A percentile compares a stretch with the other conserved stretches of the same genome.
Evolutionary conservation across 495 filamentous ascomycete genomes (phyloP).

Genomic region (Aspergillus homomorphus): DNA sequence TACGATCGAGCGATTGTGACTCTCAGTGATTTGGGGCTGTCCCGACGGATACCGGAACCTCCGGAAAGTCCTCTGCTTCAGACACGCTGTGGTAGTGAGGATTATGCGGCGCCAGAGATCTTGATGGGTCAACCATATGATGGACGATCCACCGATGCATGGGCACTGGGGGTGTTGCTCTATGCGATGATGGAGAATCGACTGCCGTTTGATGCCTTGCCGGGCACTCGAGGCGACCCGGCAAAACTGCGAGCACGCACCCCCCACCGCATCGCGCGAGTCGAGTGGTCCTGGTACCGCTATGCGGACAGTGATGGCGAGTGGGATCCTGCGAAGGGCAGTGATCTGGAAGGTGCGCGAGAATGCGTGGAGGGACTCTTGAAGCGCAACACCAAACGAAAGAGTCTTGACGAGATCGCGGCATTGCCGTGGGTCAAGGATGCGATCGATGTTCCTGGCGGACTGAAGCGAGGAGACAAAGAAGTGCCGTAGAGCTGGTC

Average conservation of each 20-base stretch:
- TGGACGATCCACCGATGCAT: slow-evolving; percentile 87
- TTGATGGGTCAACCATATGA: slow-evolving; percentile 95
- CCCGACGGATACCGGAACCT: slow-evolving; percentile 70
- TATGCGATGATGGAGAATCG: slow-evolving; percentile 92
- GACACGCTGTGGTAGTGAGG: slow-evolving; percentile 90
- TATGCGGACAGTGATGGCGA: slow-evolving; percentile 75
- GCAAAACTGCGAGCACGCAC: slow-evolving; percentile 69
- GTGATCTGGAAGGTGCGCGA: slow-evolving; percentile 68
- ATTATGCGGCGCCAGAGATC: slow-evolving; percentile 95
- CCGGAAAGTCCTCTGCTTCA: slow-evolving; percentile 70
- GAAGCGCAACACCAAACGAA: slow-evolving; percentile 72
- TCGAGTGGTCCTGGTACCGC: slow-evolving; percentile 90
- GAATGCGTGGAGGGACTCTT: slow-evolving; percentile 77
- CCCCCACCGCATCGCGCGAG: slow-evolving; percentile 87
- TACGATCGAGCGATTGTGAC: slow-evolving; percentile 81
- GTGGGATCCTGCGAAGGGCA: slow-evolving; percentile 57
- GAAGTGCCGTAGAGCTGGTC: slow-evolving; percentile 51
- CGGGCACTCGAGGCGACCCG: slow-evolving; percentile 67
- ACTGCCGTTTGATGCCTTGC: slow-evolving; percentile 85
- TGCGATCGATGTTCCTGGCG: slow-evolving; percentile 68
- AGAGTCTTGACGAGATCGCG: slow-evolving; percentile 67
- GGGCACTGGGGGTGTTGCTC: slow-evolving; percentile 89
- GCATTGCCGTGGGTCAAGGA: slow-evolving; percentile 70
- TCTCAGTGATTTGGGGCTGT: slow-evolving; percentile 90
- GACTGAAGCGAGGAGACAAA: slow-evolving; percentile 67